phyloP scores from a whole-genome alignment of 2,329 filamentous ascomycete species.

The Aspergillus ustus region DNA sequence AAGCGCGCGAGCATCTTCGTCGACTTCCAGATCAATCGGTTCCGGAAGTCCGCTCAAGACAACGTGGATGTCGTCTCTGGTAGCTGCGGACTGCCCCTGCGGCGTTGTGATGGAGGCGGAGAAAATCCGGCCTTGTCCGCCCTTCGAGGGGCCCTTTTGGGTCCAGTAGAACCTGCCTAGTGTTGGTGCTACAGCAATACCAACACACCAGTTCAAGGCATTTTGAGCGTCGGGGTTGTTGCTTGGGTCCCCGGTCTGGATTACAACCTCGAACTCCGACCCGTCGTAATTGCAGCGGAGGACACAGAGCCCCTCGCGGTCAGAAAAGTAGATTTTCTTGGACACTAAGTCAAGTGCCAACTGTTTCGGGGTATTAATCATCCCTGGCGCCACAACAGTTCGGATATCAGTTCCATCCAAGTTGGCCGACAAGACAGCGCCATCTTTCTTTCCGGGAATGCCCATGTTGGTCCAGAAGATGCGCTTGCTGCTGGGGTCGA shows the following conservation, averaged over 20 bases:
- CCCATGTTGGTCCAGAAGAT: background rate
- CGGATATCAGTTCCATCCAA: background rate
- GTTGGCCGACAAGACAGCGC: background rate
- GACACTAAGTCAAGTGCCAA: background rate
- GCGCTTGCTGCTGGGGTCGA: background rate
- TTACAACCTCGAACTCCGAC: background rate
- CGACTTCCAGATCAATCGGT: constrained; percentile 62
- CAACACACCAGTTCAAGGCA: background rate
- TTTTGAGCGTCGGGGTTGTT: background rate
- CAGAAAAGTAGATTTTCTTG: background rate
- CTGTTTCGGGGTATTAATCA: background rate
- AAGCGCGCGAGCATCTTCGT: constrained; percentile 50
- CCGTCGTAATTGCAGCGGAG: background rate
- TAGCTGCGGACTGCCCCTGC: no score
- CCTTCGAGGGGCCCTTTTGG: no score
- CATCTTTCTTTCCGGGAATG: background rate
- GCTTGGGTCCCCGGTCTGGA: background rate
- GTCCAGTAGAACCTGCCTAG: background rate
- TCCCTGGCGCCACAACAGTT: background rate
- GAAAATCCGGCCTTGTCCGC: no score
- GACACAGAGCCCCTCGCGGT: background rate
- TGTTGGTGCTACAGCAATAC: background rate
- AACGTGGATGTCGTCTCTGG: background rate
- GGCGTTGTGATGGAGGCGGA: no score
- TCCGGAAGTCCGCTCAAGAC: constrained; percentile 53